Conservation (phyloP, 352 stramenopile species). For the Phytophthora palmivora region DNA sequence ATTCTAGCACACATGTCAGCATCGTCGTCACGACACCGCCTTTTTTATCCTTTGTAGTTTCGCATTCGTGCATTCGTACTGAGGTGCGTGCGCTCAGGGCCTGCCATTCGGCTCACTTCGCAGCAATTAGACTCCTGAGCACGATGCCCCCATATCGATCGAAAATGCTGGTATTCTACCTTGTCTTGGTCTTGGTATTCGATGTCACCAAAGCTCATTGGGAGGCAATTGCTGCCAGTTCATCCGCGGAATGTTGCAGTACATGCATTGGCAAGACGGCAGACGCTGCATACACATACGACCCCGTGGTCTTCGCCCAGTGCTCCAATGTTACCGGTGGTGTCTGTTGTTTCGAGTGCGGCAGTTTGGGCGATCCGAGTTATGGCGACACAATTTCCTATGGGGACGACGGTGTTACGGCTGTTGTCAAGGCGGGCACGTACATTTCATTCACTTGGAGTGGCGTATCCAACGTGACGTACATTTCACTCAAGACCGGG, state of each 20-base stretch:
- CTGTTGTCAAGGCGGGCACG: constrained; percentile 51
- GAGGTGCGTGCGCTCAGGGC: too few relatives aligned
- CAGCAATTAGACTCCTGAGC: too few relatives aligned
- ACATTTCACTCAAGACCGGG: constrained; percentile 57
- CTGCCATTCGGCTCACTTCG: background rate
- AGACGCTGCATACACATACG: constrained; percentile 60
- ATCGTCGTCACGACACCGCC: constrained; percentile 2
- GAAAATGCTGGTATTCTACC: background rate
- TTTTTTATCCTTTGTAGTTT: constrained; percentile 5
- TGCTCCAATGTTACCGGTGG: constrained; percentile 54
- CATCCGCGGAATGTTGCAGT: constrained; percentile 54
- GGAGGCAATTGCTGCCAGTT: constrained; percentile 12
- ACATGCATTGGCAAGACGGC: constrained; percentile 78
- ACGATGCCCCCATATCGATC: constrained; percentile 10
- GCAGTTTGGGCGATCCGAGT: constrained; percentile 39
- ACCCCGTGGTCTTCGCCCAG: constrained; percentile 64
- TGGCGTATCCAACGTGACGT: constrained; percentile 64
- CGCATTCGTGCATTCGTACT: background rate
- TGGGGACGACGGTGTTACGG: constrained; percentile 55
- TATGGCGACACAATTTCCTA: constrained; percentile 44
- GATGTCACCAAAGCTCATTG: constrained; percentile 13
- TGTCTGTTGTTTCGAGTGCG: constrained; percentile 82
- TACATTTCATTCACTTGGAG: constrained; percentile 66
- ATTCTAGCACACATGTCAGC: background rate
- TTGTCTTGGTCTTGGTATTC: constrained; percentile 1